These are phyloP conservation scores for Blastocladiella britannica DNA, from an alignment of 192 early-diverging fungal genomes.

Conservation along the genomic window DNA sequence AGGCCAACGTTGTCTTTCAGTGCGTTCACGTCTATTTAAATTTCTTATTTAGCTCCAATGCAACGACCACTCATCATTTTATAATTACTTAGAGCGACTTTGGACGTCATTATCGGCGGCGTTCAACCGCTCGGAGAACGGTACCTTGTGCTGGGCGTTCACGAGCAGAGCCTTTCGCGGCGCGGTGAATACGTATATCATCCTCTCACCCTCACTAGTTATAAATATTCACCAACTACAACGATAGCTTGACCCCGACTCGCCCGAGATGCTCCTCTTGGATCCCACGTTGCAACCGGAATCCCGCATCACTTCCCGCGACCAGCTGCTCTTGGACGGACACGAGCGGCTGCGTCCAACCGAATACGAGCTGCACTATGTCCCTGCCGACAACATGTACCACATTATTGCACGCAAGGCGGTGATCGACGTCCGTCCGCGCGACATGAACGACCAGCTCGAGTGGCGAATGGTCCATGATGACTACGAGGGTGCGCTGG, in stretches of 20 bases:
- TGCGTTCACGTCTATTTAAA: neutral
- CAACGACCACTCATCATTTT: neutral
- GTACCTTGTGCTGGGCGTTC: neutral
- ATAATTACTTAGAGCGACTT: neutral
- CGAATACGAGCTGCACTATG: neutral
- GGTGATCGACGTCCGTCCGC: neutral
- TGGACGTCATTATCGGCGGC: neutral
- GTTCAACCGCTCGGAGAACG: neutral
- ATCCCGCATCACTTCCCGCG: neutral
- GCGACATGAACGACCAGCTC: neutral
- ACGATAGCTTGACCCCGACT: neutral
- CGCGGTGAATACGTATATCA: neutral
- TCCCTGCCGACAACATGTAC: neutral
- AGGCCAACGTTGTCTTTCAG: neutral
- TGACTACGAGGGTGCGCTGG: neutral
- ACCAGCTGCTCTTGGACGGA: neutral
- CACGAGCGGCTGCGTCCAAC: neutral
- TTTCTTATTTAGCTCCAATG: neutral
- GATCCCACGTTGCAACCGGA: neutral
- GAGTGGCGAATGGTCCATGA: neutral
- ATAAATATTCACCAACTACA: neutral
- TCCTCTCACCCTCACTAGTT: neutral
- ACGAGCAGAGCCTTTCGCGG: neutral
- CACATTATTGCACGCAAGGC: neutral
- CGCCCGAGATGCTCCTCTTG: neutral